Percentiles rank a stretch among this genome's conserved stretches.
phyloP scores from a whole-genome alignment of 257 asterid genomes.

The Fraxinus cuspidata region DNA sequence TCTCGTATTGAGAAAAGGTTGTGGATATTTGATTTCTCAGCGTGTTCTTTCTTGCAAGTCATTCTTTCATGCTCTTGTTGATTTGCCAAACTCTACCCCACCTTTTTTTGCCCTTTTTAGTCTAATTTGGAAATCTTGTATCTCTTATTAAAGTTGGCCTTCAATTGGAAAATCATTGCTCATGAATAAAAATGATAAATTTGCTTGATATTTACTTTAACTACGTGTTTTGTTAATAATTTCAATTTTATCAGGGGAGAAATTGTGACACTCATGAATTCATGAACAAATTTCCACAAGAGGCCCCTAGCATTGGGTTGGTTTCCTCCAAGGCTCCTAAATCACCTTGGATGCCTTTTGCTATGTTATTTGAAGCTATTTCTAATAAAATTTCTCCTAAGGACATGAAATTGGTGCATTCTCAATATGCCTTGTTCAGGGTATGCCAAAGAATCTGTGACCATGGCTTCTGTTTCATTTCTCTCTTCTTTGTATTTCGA shows the following conservation, averaged over 20 bases:
- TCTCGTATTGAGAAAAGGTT: not conserved
- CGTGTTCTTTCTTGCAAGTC: not conserved
- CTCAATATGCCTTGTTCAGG: conserved; percentile 39
- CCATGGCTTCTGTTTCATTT: conserved; percentile 1
- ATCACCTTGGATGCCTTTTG: conserved; percentile 48
- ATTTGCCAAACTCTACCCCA: not conserved
- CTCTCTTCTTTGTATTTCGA: not conserved
- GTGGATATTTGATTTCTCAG: not conserved
- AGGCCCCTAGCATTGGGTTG: conserved; percentile 26
- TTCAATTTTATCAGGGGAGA: conserved; percentile 20
- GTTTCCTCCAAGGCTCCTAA: conserved; percentile 32
- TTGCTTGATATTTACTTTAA: not conserved
- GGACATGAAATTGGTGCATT: conserved; percentile 33
- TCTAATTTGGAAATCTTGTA: not conserved
- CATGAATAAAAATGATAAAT: not conserved
- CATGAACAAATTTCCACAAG: conserved; percentile 19
- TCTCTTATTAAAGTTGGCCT: not conserved
- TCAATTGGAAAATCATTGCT: not conserved
- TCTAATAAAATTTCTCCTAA: conserved; percentile 28
- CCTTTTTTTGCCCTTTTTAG: not conserved
- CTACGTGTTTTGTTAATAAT: conserved; percentile 8
- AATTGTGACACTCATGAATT: not conserved
- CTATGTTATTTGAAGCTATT: conserved; percentile 38
- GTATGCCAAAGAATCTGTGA: conserved; percentile 23
- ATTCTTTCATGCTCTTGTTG: not conserved